These are phyloP conservation scores for Luvunga scandens DNA, from an alignment of 345 rosid species.

Conservation along the genomic window DNA sequence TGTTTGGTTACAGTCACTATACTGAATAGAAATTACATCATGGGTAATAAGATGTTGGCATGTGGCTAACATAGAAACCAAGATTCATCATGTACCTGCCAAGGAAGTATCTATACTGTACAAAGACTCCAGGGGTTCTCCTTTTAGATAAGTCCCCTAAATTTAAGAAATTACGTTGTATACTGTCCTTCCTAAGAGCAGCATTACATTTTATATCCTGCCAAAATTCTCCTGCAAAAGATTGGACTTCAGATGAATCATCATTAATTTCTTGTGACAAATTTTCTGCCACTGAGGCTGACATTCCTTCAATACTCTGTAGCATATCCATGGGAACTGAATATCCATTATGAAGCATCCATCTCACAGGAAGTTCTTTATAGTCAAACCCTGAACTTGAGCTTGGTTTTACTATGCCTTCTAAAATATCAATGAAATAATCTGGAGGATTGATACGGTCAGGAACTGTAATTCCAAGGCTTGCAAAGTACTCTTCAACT, in stretches of 20 bases:
- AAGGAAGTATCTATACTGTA: conserved; percentile 84
- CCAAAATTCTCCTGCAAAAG: conserved; percentile 87
- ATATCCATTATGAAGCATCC: conserved; percentile 99
- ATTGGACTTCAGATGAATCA: conserved; percentile 39
- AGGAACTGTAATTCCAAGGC: conserved; percentile 81
- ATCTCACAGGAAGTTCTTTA: conserved; percentile 84
- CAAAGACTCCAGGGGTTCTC: conserved; percentile 57
- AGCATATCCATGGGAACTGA: conserved; percentile 90
- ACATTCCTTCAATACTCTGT: conserved; percentile 49
- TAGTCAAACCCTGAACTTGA: conserved; percentile 56
- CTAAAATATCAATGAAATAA: conserved; percentile 91
- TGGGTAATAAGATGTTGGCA: not conserved
- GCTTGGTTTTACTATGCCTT: conserved; percentile 76
- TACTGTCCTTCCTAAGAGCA: conserved; percentile 57
- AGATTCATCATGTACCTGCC: conserved; percentile 60
- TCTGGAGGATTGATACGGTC: conserved; percentile 98
- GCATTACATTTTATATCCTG: conserved; percentile 67
- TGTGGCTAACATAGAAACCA: not conserved
- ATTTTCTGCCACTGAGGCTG: conserved; percentile 43
- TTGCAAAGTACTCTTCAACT: conserved; percentile 81
- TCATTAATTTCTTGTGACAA: conserved; percentile 50
- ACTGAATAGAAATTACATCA: not conserved
- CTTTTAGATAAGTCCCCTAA: conserved; percentile 69
- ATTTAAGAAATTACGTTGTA: conserved; percentile 45
- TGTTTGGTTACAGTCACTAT: not conserved